Evolutionary conservation across 176 grass and related monocot species (phyloP).

Genomic region (Calamus simplicifolius): DNA sequence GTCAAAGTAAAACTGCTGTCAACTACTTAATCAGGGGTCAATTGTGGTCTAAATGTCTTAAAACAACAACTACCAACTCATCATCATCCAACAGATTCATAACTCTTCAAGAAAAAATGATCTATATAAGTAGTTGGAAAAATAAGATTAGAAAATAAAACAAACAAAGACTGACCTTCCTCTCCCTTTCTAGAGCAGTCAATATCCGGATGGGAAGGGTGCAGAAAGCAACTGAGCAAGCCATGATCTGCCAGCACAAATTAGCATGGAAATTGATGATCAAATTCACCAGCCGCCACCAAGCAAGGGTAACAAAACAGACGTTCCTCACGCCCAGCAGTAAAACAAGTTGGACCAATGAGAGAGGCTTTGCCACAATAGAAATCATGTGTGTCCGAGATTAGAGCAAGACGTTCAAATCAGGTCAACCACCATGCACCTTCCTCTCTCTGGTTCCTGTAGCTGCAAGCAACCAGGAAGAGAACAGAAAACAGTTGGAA

Average conservation of each 20-base stretch:
- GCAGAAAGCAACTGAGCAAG: constrained; percentile 15
- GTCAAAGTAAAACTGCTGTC: too few relatives aligned
- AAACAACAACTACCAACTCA: too few relatives aligned
- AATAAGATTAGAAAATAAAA: too few relatives aligned
- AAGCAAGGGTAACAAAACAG: background rate
- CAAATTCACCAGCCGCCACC: background rate
- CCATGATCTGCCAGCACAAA: constrained; percentile 29
- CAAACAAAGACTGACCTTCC: background rate
- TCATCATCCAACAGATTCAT: too few relatives aligned
- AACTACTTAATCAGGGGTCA: too few relatives aligned
- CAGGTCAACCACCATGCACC: too few relatives aligned
- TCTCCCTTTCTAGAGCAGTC: constrained; percentile 13
- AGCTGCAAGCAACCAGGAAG: too few relatives aligned
- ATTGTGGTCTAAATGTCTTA: too few relatives aligned
- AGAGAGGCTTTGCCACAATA: background rate
- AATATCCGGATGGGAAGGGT: constrained; percentile 33
- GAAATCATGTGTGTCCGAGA: background rate
- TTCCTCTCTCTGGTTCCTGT: too few relatives aligned
- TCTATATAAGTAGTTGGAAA: too few relatives aligned
- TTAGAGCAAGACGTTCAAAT: background rate
- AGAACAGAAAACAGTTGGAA: too few relatives aligned
- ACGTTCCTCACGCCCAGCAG: constrained; percentile 1
- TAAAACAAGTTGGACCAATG: background rate
- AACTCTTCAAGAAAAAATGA: too few relatives aligned
- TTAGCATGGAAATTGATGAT: background rate